phyloP scores from a whole-genome alignment of 2,329 filamentous ascomycete species.

The Nothomitra cinnamomea region DNA sequence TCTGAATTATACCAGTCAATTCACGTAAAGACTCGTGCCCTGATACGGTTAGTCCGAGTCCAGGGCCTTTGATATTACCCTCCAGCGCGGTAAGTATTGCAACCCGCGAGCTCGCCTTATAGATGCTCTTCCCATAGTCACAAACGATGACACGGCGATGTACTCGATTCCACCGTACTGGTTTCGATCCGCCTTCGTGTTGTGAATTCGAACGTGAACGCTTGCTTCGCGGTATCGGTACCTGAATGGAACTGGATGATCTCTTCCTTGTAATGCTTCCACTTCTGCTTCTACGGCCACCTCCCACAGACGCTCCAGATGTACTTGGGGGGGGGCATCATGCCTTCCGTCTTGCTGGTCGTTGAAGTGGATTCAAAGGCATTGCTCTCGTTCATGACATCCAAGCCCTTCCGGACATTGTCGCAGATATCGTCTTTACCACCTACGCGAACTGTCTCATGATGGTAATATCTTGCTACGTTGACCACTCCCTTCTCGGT shows the following conservation, averaged over 20 bases:
- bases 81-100: slow-evolving; percentile 10
- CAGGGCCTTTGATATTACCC: slow-evolving; percentile 10
- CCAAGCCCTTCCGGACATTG: slow-evolving; percentile 12
- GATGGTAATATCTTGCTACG: slow-evolving; percentile 15
- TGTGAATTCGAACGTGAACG: slow-evolving; percentile 6
- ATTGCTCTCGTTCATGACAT: neutral
- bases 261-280: neutral
- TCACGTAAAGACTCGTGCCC: slow-evolving; percentile 7
- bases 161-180: slow-evolving; percentile 4
- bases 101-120: slow-evolving; percentile 6
- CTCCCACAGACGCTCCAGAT: neutral
- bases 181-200: neutral
- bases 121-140: slow-evolving; percentile 4
- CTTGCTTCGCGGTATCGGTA: slow-evolving; percentile 6
- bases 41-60: slow-evolving; percentile 9
- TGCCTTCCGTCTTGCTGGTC: neutral
- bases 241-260: slow-evolving; percentile 4
- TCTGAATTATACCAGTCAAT: slow-evolving; percentile 12
- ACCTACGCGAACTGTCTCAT: slow-evolving; percentile 14
- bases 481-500: slow-evolving; percentile 13
- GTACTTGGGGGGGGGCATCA: neutral
- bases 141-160: slow-evolving; percentile 6
- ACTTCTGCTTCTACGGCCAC: neutral
- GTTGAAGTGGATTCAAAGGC: neutral
- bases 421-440: slow-evolving; percentile 10